Percentiles rank a stretch among this genome's conserved stretches.
Conservation (phyloP, 768 basidiomycete species). For the Pleurotus sapidus region DNA sequence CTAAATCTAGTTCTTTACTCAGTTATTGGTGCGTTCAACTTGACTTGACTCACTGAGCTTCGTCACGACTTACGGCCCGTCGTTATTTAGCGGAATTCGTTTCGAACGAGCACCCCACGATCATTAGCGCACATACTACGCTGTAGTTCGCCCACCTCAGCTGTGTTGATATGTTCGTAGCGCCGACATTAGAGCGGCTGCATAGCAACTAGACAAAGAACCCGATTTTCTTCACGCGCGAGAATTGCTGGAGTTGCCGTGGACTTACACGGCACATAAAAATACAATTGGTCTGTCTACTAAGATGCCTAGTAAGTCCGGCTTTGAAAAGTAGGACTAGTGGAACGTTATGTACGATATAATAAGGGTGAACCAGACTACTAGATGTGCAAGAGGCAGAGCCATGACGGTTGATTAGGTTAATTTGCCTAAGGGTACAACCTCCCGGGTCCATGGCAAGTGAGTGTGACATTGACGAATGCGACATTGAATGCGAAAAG, state of each 20-base stretch:
- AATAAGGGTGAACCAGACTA: slow-evolving; percentile 13
- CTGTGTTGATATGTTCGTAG: neutral
- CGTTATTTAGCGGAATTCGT: slow-evolving; percentile 67
- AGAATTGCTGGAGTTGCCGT: neutral
- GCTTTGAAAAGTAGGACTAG: slow-evolving; percentile 43
- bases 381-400: slow-evolving; percentile 21
- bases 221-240: no score
- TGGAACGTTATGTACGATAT: slow-evolving; percentile 38
- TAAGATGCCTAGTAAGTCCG: slow-evolving; percentile 45
- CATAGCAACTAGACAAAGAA: neutral
- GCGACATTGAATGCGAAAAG: slow-evolving; percentile 9
- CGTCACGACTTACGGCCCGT: slow-evolving; percentile 10
- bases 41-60: neutral
- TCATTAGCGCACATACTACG: slow-evolving; percentile 24
- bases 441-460: slow-evolving; percentile 38
- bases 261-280: slow-evolving; percentile 32
- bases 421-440: slow-evolving; percentile 36
- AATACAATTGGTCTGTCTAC: slow-evolving; percentile 55
- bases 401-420: slow-evolving; percentile 31
- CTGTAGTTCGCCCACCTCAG: neutral
- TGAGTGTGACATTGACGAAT: slow-evolving; percentile 19
- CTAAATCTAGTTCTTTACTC: neutral
- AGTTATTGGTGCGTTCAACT: slow-evolving; percentile 46
- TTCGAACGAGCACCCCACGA: slow-evolving; percentile 86
- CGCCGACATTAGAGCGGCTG: neutral